These are phyloP conservation scores for Sporothrix pseudoabietina DNA, from an alignment of 2,329 filamentous ascomycete species.

Conservation along the genomic window DNA sequence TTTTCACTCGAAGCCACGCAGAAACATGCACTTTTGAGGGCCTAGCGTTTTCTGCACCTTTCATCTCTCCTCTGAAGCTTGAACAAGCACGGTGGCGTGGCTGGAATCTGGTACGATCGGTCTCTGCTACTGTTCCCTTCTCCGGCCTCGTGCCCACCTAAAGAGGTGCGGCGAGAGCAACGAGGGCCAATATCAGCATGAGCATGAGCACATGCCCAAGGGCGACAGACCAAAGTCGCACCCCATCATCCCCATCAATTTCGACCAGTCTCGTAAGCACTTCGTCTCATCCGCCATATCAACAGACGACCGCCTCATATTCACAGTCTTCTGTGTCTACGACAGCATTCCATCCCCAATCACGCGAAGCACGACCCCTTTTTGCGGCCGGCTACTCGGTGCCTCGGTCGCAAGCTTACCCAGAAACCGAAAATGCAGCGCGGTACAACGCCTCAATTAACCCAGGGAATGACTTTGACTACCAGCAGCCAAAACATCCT, in stretches of 20 bases:
- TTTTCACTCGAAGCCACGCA: background rate
- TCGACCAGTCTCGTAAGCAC: constrained; percentile 24
- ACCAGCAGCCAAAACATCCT: constrained; percentile 35
- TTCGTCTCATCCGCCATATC: constrained; percentile 37
- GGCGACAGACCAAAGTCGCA: constrained; percentile 25
- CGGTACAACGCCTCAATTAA: constrained; percentile 42
- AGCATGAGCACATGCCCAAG: constrained; percentile 22
- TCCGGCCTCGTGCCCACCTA: constrained; percentile 24
- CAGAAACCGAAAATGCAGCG: constrained; percentile 22
- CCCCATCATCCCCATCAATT: constrained; percentile 13
- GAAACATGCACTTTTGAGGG: background rate
- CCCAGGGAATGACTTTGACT: constrained; percentile 15
- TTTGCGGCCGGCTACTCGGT: background rate
- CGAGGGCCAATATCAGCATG: constrained; percentile 18
- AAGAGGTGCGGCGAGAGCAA: constrained; percentile 20
- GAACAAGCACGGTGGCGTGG: background rate
- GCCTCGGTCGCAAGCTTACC: background rate
- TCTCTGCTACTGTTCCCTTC: background rate
- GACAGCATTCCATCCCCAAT: background rate
- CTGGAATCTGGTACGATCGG: background rate
- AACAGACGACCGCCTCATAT: background rate
- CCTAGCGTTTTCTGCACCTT: background rate
- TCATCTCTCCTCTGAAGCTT: background rate
- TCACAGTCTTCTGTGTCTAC: constrained; percentile 35
- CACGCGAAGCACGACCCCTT: background rate